phyloP scores from a whole-genome alignment of 176 grass and related monocot genomes.

The Oryza brachyantha region DNA sequence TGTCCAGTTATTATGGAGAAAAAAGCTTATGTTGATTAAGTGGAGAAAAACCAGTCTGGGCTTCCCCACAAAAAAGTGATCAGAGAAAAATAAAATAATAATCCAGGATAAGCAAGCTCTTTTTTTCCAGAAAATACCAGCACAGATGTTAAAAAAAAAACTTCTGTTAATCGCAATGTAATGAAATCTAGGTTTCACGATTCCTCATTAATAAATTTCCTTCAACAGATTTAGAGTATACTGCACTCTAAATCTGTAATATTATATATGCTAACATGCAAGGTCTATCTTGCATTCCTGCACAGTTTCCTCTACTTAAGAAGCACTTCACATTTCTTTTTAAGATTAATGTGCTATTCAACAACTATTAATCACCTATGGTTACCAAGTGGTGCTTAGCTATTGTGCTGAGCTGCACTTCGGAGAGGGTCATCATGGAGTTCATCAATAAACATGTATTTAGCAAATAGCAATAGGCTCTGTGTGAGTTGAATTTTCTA shows the following conservation, averaged over 20 bases:
- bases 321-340: neutral
- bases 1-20: neutral
- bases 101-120: neutral
- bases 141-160: neutral
- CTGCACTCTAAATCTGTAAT: no score
- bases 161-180: no score
- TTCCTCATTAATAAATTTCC: neutral
- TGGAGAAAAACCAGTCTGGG: no score
- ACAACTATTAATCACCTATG: neutral
- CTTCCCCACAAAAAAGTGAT: no score
- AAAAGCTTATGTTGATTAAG: neutral
- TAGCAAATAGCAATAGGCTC: neutral
- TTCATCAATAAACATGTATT: neutral
- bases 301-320: neutral
- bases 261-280: no score
- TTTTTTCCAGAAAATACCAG: neutral
- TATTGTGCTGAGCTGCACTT: neutral
- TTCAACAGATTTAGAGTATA: neutral
- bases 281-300: neutral
- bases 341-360: neutral
- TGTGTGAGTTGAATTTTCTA: neutral
- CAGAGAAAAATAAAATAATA: slow-evolving; percentile 1
- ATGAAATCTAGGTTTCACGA: neutral
- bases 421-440: neutral
- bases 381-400: neutral